These are phyloP conservation scores for Phytophthora kernoviae DNA, from an alignment of 352 stramenopile species.

Conservation along the genomic window DNA sequence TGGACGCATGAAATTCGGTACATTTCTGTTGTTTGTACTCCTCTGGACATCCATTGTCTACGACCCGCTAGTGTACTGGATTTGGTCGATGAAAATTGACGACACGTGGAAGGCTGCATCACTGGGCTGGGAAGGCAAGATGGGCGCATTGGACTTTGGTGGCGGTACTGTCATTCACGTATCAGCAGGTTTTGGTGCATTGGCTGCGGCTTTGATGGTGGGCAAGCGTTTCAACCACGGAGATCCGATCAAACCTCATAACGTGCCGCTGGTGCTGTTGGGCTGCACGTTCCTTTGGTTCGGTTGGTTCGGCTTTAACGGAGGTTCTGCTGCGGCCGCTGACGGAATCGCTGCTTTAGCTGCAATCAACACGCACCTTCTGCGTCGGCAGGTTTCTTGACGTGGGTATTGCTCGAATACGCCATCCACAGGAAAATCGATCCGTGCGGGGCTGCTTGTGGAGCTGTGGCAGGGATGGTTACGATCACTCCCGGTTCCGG, in stretches of 20 bases:
- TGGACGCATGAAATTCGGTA: constrained; percentile 78
- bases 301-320: constrained; percentile 88
- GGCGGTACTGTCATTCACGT: constrained; percentile 87
- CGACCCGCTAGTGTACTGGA: constrained; percentile 83
- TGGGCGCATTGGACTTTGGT: constrained; percentile 79
- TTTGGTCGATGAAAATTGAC: constrained; percentile 79
- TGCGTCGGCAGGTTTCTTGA: constrained; percentile 62
- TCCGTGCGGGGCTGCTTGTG: constrained; percentile 60
- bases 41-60: constrained; percentile 86
- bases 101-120: constrained; percentile 43
- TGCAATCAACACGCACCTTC: constrained; percentile 79
- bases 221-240: constrained; percentile 78
- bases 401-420: constrained; percentile 71
- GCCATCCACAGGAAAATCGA: constrained; percentile 63
- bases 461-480: constrained; percentile 68
- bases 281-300: constrained; percentile 81
- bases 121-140: constrained; percentile 68
- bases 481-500: constrained; percentile 73
- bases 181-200: constrained; percentile 72
- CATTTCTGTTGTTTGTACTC: constrained; percentile 69
- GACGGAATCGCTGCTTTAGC: constrained; percentile 67
- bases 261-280: constrained; percentile 85
- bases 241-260: constrained; percentile 75
- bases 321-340: constrained; percentile 55
- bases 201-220: constrained; percentile 70